Base-by-base conservation (phyloP, 495 filamentous ascomycete species). In the Aspergillus mulundensis region DNA sequence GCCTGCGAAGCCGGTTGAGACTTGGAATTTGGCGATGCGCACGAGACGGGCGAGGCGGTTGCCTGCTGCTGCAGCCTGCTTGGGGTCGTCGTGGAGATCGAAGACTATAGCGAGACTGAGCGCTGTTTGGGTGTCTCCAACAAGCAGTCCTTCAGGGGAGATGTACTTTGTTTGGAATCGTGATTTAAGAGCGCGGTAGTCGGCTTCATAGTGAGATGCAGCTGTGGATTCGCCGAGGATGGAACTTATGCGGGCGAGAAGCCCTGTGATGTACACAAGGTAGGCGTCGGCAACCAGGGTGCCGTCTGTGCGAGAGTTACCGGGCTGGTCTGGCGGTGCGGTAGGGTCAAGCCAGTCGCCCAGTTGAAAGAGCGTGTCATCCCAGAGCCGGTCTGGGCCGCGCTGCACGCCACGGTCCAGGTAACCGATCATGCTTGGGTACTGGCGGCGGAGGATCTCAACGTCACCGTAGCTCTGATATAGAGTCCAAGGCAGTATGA, bases 341-440 rank as follows among this genome's bases (percentile, higher is more conserved):
- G 66, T 65, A 0, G 80, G 81, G 44, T 84, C 81, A 0, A 83
- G 71, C 81, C 79, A 82, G 65, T 84, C 80, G 3, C 74, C 77
- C 14, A 72, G 68, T 56, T 82, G 79, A 54, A 66, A 73, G 6
- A 56, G 56, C 0, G 62, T 54, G 15, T 61, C 61, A 50, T 69
- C 60, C 77, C 77, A 75, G 20, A 79, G 56, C 7, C 67, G 66
- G 43, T 67, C 66, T 1, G 64, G 41, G 20, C 71, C 70, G 14
- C 79, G 69, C 12, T 64, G 66, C 15, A 81, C 69, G 1, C 76
- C 80, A n/a, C 66, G 54, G 42, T 76, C 75, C 5, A 82, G 45
- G 77, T 77, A 83, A 7, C 66, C 61, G 19, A 66, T 67, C 63
- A 77, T 78, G 30, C 77, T 77, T 0, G 56, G 34, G 41, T 72